Percentiles rank a stretch among this genome's conserved stretches.
Evolutionary conservation across 1,139 yeast genomes (phyloP).

Genomic region (Petasospora rhodanensis): DNA sequence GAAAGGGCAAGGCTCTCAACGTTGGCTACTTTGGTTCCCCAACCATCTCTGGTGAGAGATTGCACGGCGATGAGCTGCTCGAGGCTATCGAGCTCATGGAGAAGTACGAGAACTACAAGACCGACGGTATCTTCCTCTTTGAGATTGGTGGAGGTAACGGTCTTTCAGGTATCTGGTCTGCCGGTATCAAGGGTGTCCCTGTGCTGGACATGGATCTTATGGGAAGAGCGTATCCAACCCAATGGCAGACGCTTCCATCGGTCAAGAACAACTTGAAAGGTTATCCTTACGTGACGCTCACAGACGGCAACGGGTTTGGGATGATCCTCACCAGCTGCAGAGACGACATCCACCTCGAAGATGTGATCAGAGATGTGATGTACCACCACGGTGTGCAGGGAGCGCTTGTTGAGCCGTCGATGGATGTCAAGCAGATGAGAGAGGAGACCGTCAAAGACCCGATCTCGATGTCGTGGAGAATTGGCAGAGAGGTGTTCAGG

Average conservation of each 20-base stretch:
- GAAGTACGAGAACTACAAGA: constrained; percentile 25
- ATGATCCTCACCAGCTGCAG: constrained; percentile 33
- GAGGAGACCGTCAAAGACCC: constrained; percentile 31
- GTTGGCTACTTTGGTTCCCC: constrained; percentile 44
- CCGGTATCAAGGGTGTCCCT: constrained; percentile 33
- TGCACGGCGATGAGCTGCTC: constrained; percentile 33
- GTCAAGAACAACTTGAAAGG: constrained; percentile 25
- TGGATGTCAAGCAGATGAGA: constrained; percentile 27
- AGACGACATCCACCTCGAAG: constrained; percentile 33
- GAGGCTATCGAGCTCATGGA: constrained; percentile 31
- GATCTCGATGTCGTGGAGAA: constrained; percentile 42
- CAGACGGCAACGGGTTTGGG: constrained; percentile 42
- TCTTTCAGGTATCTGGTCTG: constrained; percentile 30
- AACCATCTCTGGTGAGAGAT: constrained; percentile 39
- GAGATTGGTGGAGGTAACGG: constrained; percentile 45
- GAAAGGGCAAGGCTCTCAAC: constrained; percentile 17
- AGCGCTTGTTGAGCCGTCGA: constrained; percentile 35
- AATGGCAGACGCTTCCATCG: constrained; percentile 35
- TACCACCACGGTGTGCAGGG: constrained; percentile 37
- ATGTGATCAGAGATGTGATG: constrained; percentile 37
- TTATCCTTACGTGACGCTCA: constrained; percentile 33
- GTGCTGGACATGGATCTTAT: constrained; percentile 39
- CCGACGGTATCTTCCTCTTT: constrained; percentile 33
- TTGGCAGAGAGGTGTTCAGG: constrained; percentile 38
- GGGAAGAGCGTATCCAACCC: constrained; percentile 46